Percentiles rank a stretch among this genome's conserved stretches.
Conservation (phyloP, 495 filamentous ascomycete genomes). For the Xeromyces bisporus region DNA sequence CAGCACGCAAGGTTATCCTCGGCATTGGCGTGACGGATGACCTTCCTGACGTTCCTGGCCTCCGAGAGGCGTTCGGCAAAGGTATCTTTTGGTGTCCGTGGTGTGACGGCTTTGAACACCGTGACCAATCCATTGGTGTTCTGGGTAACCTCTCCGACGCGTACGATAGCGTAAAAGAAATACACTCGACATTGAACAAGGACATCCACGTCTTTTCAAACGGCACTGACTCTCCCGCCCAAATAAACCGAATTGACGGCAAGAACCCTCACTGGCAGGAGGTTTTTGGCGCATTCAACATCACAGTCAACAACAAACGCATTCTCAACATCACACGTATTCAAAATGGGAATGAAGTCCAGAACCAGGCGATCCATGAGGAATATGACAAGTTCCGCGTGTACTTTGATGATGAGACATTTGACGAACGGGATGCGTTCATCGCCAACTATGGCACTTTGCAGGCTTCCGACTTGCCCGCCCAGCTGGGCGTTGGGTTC, state of each 20-base stretch:
- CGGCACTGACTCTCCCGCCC: slow-evolving; percentile 30
- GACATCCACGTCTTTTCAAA: slow-evolving; percentile 36
- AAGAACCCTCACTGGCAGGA: slow-evolving; percentile 28
- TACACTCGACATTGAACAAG: slow-evolving; percentile 26
- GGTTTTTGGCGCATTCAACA: slow-evolving; percentile 30
- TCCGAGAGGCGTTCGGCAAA: slow-evolving; percentile 35
- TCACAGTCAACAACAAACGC: slow-evolving; percentile 36
- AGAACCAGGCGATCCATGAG: slow-evolving; percentile 19
- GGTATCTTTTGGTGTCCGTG: slow-evolving; percentile 46
- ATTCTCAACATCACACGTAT: slow-evolving; percentile 31
- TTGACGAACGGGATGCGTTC: slow-evolving; percentile 30
- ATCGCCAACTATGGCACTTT: slow-evolving; percentile 31
- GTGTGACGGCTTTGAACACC: slow-evolving; percentile 45
- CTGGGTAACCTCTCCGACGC: slow-evolving; percentile 27
- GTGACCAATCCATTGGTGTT: slow-evolving; percentile 36
- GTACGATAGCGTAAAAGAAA: slow-evolving; percentile 27
- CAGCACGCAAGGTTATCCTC: slow-evolving; percentile 35
- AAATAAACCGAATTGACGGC: slow-evolving; percentile 17
- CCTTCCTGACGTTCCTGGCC: slow-evolving; percentile 33
- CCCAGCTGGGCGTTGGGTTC: slow-evolving; percentile 26
- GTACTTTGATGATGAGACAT: slow-evolving; percentile 30
- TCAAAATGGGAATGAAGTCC: slow-evolving; percentile 18
- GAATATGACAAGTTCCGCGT: slow-evolving; percentile 35
- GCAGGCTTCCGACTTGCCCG: slow-evolving; percentile 21
- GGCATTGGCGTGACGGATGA: slow-evolving; percentile 38